Evolutionary conservation across 768 basidiomycete genomes (phyloP), one percentile per base, ranked within the genome.

Genomic region (Rhizopogon salebrosus): DNA sequence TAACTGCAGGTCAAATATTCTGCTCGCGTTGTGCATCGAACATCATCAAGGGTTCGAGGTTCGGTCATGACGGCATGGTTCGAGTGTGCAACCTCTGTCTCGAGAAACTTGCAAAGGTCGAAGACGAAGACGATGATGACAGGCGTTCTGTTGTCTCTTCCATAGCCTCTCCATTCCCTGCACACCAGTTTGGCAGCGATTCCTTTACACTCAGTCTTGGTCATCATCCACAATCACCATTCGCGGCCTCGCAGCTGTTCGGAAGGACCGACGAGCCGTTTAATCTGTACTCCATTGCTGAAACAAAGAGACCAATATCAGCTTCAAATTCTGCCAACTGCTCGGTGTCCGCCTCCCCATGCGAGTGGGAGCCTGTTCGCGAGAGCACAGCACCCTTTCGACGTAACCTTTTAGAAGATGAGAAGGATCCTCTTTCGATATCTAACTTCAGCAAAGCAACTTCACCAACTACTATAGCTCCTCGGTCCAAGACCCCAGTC

Each of bases 21-120:
- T 99, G 97, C 69, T 92, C 92, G 29, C 83, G 93, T 8, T 99
- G 97, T 68, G 94, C 97, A 2, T 95, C 93, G 27, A 95, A 97
- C 62, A 89, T 97, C 59, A 94, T 98, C 69, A 95, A 94, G 59
- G 95, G 93, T 14, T 79, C 85, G 11, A 84, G 94, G 6, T 98
- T 97, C 62, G 94, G 95, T 4, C 87, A 92, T 55, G 89, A 95
- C 49, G 93, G 93, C n/a, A 91, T 90, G 82, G 80, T 99, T 48
- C 83, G 97, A 51, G 89, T 97, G 8, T 99, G 97, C 71, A 98
- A 98, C 61, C 74, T 97, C 13, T 98, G 95, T 67, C 75, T 95
- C n/a, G 87, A 90, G 58, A 93, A 93, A 69, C 81, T 95, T 52
- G 87, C 89, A 50, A 90, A 85, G 57, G 92, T 87, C 6, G 87